Evolutionary conservation across 805 yeast species (phyloP).

Genomic region (Isabelozyma rhagii): DNA sequence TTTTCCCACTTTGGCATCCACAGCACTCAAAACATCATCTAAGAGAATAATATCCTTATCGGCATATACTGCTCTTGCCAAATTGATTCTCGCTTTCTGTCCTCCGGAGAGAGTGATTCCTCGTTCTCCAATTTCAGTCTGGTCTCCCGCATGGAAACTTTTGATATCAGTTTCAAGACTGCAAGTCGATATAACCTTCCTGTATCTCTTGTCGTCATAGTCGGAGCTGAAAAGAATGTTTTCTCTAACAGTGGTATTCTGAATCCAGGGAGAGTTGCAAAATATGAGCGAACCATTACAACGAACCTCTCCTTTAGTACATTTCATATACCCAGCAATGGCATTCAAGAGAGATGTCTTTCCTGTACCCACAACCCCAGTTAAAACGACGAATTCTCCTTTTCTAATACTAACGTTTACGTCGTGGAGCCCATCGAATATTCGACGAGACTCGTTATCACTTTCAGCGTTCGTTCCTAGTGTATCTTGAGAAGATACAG

Average conservation of each 20-base stretch:
- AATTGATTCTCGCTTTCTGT: slow-evolving; percentile 73
- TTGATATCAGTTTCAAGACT: slow-evolving; percentile 62
- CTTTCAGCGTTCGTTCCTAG: neutral
- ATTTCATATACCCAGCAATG: slow-evolving; percentile 65
- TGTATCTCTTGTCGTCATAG: slow-evolving; percentile 48
- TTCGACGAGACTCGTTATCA: neutral
- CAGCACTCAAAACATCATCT: slow-evolving; percentile 80
- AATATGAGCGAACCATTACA: slow-evolving; percentile 50
- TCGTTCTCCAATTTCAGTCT: slow-evolving; percentile 77
- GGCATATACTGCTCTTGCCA: slow-evolving; percentile 75
- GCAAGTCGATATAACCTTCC: slow-evolving; percentile 56
- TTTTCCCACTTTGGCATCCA: slow-evolving; percentile 80
- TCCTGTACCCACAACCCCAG: slow-evolving; percentile 81
- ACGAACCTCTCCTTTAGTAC: slow-evolving; percentile 45
- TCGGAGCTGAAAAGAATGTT: slow-evolving; percentile 67
- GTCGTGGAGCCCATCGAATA: slow-evolving; percentile 36
- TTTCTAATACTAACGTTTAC: slow-evolving; percentile 50
- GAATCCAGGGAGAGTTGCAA: slow-evolving; percentile 77
- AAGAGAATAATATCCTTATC: slow-evolving; percentile 62
- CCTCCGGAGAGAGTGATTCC: slow-evolving; percentile 87
- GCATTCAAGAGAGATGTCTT: slow-evolving; percentile 71
- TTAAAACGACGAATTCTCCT: slow-evolving; percentile 70
- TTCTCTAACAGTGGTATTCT: slow-evolving; percentile 70
- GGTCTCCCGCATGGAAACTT: slow-evolving; percentile 67
- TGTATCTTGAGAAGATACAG: neutral